A percentile compares a stretch with the other conserved stretches of the same genome.
Conservation (phyloP, 371 early-diverging fungal genomes). For the Chytridium lagenaria region DNA sequence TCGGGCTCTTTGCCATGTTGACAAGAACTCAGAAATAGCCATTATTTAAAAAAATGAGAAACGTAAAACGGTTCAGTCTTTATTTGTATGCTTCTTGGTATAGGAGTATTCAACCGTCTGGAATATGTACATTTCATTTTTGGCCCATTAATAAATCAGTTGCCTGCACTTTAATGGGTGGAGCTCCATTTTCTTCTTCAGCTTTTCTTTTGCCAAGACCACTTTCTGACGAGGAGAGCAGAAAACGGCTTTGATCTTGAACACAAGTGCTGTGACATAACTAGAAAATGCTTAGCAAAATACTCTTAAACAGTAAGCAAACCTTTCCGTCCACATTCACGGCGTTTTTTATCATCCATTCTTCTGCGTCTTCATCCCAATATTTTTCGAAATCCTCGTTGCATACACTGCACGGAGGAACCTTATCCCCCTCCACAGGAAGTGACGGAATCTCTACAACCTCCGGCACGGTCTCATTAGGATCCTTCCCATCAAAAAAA, state of each 20-base stretch:
- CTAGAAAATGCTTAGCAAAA: background rate
- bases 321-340: constrained; percentile 69
- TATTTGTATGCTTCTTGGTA: too few species aligned
- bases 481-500: constrained; percentile 20
- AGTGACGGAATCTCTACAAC: constrained; percentile 30
- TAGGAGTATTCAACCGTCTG: too few species aligned
- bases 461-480: background rate
- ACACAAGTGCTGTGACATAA: too few species aligned
- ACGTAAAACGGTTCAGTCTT: too few species aligned
- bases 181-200: too few species aligned
- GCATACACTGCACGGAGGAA: constrained; percentile 78
- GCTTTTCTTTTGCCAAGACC: too few species aligned
- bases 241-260: too few species aligned
- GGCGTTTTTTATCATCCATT: constrained; percentile 88
- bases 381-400: constrained; percentile 82
- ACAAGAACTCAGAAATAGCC: background rate
- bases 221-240: too few species aligned
- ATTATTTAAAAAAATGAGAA: too few species aligned
- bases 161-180: too few species aligned
- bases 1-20: background rate
- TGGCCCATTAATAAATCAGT: too few species aligned
- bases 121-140: too few species aligned
- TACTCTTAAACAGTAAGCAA: constrained; percentile 31
- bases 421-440: constrained; percentile 35
- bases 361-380: constrained; percentile 89